Percentiles rank a stretch among this genome's conserved stretches.
phyloP scores from a whole-genome alignment of 2,329 filamentous ascomycete genomes.

The Rutstroemia sp. region DNA sequence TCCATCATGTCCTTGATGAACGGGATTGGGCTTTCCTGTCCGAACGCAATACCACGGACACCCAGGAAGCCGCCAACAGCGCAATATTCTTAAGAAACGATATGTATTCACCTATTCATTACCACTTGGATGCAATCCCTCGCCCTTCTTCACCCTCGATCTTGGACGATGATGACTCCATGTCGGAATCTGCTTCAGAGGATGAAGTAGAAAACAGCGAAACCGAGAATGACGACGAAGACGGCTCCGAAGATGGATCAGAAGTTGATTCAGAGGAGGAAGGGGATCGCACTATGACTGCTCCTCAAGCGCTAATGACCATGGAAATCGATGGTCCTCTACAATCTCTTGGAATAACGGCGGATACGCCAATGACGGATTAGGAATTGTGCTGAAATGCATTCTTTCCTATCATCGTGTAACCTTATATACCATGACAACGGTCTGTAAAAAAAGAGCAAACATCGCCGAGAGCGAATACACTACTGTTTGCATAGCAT shows the following conservation, averaged over 20 bases:
- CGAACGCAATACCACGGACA: conserved; percentile 7
- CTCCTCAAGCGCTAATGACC: background rate
- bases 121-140: background rate
- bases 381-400: background rate
- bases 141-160: background rate
- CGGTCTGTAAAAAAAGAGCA: background rate
- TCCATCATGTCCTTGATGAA: conserved; percentile 1
- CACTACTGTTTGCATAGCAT: background rate
- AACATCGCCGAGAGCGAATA: background rate
- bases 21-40: conserved; percentile 8
- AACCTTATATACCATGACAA: background rate
- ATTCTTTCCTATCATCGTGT: background rate
- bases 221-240: conserved; percentile 4
- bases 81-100: conserved; percentile 9
- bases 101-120: conserved; percentile 2
- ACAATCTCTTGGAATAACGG: background rate
- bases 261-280: background rate
- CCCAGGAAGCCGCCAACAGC: conserved; percentile 10
- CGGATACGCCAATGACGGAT: background rate
- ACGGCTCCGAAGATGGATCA: background rate
- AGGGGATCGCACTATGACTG: background rate
- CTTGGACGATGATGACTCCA: background rate
- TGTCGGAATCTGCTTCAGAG: conserved; percentile 1
- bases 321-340: background rate
- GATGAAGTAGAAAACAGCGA: conserved; percentile 4